Percentiles rank a stretch among this genome's conserved stretches.
Evolutionary conservation across 169 alveolate genomes (phyloP).

Genomic region (Pseudocohnilembus persalinus): DNA sequence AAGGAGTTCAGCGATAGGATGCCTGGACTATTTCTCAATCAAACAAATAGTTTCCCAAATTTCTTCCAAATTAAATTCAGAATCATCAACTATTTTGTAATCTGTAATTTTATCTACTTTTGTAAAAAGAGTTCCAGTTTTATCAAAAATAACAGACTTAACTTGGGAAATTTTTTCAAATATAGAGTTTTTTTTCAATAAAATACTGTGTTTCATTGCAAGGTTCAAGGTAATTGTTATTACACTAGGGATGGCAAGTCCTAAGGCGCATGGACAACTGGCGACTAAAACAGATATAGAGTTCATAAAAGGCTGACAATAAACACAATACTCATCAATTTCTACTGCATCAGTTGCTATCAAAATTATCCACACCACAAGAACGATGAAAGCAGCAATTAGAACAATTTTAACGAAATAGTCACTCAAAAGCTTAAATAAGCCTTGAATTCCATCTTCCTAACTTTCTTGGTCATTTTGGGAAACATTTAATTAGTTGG

Average conservation of each 20-base stretch:
- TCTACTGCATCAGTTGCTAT: conserved; percentile 17
- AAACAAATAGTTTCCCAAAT: conserved; percentile 11
- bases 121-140: conserved; percentile 45
- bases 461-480: conserved; percentile 31
- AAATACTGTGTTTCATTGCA: conserved; percentile 29
- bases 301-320: conserved; percentile 39
- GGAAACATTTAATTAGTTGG: conserved; percentile 39
- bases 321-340: conserved; percentile 37
- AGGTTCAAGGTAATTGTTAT: conserved; percentile 34
- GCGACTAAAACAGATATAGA: conserved; percentile 35
- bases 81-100: not conserved
- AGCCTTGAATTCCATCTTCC: conserved; percentile 30
- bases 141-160: conserved; percentile 37
- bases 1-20: conserved; percentile 16
- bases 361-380: conserved; percentile 28
- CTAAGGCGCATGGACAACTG: conserved; percentile 44
- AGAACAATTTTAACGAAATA: conserved; percentile 30
- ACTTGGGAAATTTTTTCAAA: conserved; percentile 35
- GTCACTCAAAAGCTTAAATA: conserved; percentile 16
- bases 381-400: conserved; percentile 1
- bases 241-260: conserved; percentile 46
- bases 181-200: conserved; percentile 39
- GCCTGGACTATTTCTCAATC: conserved; percentile 8
- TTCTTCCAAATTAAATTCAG: not conserved
- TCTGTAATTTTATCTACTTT: conserved; percentile 29